Percentiles rank a stretch among this genome's conserved stretches.
These are phyloP conservation scores for Stachybotrys echinatus DNA, from an alignment of 2,329 filamentous ascomycete species.

Conservation along the genomic window DNA sequence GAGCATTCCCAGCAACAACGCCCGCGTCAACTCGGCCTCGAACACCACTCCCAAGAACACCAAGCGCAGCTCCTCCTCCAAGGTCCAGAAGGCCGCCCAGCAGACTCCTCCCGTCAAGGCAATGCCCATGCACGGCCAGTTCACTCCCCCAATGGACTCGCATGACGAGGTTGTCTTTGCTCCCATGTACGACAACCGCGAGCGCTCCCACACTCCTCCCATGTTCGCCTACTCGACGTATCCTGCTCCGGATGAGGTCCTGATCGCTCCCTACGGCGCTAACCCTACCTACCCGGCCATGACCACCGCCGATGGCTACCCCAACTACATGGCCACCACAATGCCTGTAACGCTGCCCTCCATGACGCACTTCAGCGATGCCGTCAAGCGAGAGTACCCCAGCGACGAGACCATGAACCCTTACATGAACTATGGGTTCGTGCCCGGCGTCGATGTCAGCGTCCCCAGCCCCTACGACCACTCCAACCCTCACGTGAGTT, in stretches of 20 bases:
- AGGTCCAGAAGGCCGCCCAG: constrained; percentile 21
- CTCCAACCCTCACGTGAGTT: constrained; percentile 70
- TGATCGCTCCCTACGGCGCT: constrained; percentile 54
- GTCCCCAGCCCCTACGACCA: constrained; percentile 58
- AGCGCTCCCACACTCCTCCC: constrained; percentile 66
- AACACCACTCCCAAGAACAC: constrained; percentile 18
- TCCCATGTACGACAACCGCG: constrained; percentile 55
- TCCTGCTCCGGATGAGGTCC: constrained; percentile 58
- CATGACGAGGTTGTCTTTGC: constrained; percentile 65
- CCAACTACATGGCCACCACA: constrained; percentile 51
- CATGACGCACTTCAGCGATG: constrained; percentile 58
- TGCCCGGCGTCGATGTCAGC: constrained; percentile 60
- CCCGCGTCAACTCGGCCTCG: constrained; percentile 11
- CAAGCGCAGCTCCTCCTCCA: constrained; percentile 23
- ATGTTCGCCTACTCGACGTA: constrained; percentile 64
- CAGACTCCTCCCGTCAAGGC: constrained; percentile 26
- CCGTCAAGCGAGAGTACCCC: constrained; percentile 62
- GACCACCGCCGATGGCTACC: constrained; percentile 45
- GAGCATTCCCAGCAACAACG: constrained; percentile 16
- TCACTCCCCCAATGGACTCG: constrained; percentile 54
- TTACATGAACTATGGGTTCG: constrained; percentile 63
- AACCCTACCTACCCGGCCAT: constrained; percentile 47
- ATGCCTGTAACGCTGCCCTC: constrained; percentile 58
- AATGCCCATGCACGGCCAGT: constrained; percentile 43
- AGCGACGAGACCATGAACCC: constrained; percentile 57